Base-by-base conservation (phyloP, 1,284 basidiomycete genomes). In the Athelia sp. region DNA sequence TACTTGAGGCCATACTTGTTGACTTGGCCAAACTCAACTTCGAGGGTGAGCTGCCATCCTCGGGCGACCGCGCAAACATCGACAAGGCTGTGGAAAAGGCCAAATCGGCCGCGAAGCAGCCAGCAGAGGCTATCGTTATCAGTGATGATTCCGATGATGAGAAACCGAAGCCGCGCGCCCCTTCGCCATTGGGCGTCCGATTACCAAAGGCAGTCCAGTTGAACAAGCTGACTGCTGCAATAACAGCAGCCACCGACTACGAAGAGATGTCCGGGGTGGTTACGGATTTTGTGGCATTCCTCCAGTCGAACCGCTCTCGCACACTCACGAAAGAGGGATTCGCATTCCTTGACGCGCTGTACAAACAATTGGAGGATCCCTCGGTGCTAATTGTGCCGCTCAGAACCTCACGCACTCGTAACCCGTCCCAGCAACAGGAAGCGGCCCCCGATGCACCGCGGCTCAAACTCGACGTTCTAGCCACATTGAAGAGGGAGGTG, bases 271-370 rank as follows among this genome's bases (percentile, higher is more conserved):
- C 81, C 11, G 62, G 64, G 42, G 62, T 78, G 21, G 78, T 87
- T 26, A 58, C 60, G 35, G 79, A 84, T 46, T 89, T 88, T 57
- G 66, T 75, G 10, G 69, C 69, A 24, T 73, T 80, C 26, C 68
- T 89, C 60, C 74, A 79, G 58, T 75, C 74, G 54, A 84, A 79
- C 56, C 79, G 75, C 47, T 85, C 82, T 43, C 75, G 75, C 53
- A 79, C 77, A 40, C 60, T 89, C 48, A 89, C 85, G 24, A 81
- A 79, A 62, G 86, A 88, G 55, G 87, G 78, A 9, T 85, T 82
- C 58, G 65, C 69, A 22, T 84, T 89, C 64, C 66, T 89, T 48
- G 84, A 87, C 52, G 74, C 78, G 26, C 62, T 89, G 52, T 73
- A 78, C 62, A 84, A 83, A 61, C 84, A 84, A 58, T 72, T 89